A percentile compares a stretch with the other conserved stretches of the same genome.
phyloP scores from a whole-genome alignment of 2,329 filamentous ascomycete species.

The Cytospora piceae region DNA sequence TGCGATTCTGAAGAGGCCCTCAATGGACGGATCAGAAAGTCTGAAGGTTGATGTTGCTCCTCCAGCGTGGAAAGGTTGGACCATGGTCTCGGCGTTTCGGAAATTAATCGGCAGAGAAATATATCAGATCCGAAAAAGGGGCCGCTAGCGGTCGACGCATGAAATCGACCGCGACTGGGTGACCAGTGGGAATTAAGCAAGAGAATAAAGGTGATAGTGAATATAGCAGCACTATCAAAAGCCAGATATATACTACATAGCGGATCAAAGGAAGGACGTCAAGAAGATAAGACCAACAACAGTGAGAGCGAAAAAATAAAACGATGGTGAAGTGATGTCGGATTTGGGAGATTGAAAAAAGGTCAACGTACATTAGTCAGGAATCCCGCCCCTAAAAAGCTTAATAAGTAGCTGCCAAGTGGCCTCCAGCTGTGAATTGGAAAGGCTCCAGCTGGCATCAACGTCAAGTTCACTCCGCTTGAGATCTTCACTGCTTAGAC shows the following conservation, averaged over 20 bases:
- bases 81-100: constrained; percentile 25
- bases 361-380: constrained; percentile 19
- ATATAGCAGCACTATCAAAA: neutral
- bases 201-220: neutral
- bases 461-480: neutral
- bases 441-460: neutral
- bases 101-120: constrained; percentile 8
- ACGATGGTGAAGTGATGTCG: neutral
- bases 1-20: neutral
- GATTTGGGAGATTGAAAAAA: constrained; percentile 8
- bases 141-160: constrained; percentile 16
- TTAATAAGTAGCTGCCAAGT: constrained; percentile 6
- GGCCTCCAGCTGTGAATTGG: accelerated
- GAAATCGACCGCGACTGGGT: constrained; percentile 4
- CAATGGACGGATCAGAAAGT: constrained; percentile 12
- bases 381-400: neutral
- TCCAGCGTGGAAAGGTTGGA: constrained; percentile 30
- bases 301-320: constrained; percentile 1
- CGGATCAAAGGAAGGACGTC: constrained; percentile 12
- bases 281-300: constrained; percentile 10
- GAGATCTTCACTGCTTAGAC: no score
- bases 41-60: constrained; percentile 23
- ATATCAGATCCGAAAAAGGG: constrained; percentile 20
- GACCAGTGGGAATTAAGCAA: neutral
- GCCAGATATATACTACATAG: constrained; percentile 8